Evolutionary conservation across 116 monocot genomes (phyloP).

Genomic region (Iris pallida): DNA sequence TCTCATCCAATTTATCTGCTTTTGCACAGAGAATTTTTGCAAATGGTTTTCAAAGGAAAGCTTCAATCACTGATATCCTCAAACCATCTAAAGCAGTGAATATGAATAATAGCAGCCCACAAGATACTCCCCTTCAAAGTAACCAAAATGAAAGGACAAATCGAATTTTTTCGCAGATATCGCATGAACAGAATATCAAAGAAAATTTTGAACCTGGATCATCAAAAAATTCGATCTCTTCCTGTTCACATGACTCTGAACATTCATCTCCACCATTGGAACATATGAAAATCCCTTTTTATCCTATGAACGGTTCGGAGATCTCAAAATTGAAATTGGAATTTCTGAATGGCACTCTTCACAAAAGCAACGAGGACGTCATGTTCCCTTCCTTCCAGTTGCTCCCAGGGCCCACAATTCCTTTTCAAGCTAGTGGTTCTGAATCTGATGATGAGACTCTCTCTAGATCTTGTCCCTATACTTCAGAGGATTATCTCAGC

Average conservation of each 20-base stretch:
- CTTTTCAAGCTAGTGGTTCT: conserved; percentile 29
- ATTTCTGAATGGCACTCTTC: conserved; percentile 38
- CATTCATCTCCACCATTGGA: conserved; percentile 82
- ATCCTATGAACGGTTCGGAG: conserved; percentile 62
- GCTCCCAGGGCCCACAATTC: conserved; percentile 37
- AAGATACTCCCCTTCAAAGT: conserved; percentile 25
- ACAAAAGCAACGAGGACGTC: conserved; percentile 40
- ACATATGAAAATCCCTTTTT: conserved; percentile 88
- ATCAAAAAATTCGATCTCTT: conserved; percentile 19
- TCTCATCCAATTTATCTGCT: conserved; percentile 49
- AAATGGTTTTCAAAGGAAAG: conserved; percentile 50
- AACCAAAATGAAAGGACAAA: conserved; percentile 8
- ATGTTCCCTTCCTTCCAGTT: conserved; percentile 83
- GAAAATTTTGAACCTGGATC: conserved; percentile 20
- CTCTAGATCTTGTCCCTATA: conserved; percentile 61
- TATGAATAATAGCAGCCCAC: conserved; percentile 8
- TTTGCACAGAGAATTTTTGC: conserved; percentile 57
- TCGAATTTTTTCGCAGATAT: conserved; percentile 13
- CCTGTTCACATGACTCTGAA: conserved; percentile 23
- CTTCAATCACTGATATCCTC: conserved; percentile 11
- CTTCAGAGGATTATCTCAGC: conserved; percentile 58
- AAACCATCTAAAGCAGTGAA: conserved; percentile 6
- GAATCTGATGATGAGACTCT: conserved; percentile 97
- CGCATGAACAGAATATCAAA: conserved; percentile 10
- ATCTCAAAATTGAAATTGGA: conserved; percentile 59